A percentile compares a stretch with the other conserved stretches of the same genome.
Conservation (phyloP, 441 rosid genomes). For the Eutrema salsugineum region DNA sequence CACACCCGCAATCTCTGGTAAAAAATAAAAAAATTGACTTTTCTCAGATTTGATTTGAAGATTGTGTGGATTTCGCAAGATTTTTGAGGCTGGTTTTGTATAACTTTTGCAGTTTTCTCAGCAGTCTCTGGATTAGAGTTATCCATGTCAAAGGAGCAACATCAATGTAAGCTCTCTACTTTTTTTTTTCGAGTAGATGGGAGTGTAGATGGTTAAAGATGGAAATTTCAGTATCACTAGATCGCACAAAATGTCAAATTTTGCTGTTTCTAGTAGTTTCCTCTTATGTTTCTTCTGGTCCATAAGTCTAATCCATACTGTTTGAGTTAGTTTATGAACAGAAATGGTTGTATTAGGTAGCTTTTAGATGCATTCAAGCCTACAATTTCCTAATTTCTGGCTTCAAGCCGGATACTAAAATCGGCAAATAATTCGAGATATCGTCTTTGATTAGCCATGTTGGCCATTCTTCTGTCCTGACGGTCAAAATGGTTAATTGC, state of each 20-base stretch:
- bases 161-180: conserved; percentile 48
- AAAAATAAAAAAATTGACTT: background rate
- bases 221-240: background rate
- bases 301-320: background rate
- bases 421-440: background rate
- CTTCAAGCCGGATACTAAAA: background rate
- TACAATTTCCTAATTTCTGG: background rate
- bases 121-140: conserved; percentile 72
- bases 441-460: background rate
- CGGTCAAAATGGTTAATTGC: background rate
- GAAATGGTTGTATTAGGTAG: background rate
- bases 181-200: background rate
- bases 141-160: conserved; percentile 62
- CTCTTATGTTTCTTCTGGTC: background rate
- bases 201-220: conserved; percentile 3
- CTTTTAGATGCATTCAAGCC: background rate
- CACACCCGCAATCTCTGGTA: conserved; percentile 60
- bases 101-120: conserved; percentile 53
- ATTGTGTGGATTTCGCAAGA: background rate
- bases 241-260: background rate
- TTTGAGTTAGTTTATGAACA: background rate
- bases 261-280: background rate
- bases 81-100: background rate
- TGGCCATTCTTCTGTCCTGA: background rate
- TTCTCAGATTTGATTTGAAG: background rate